These are phyloP conservation scores for Sarocladium oryzae DNA, from an alignment of 2,329 filamentous ascomycete genomes.

Conservation along the genomic window DNA sequence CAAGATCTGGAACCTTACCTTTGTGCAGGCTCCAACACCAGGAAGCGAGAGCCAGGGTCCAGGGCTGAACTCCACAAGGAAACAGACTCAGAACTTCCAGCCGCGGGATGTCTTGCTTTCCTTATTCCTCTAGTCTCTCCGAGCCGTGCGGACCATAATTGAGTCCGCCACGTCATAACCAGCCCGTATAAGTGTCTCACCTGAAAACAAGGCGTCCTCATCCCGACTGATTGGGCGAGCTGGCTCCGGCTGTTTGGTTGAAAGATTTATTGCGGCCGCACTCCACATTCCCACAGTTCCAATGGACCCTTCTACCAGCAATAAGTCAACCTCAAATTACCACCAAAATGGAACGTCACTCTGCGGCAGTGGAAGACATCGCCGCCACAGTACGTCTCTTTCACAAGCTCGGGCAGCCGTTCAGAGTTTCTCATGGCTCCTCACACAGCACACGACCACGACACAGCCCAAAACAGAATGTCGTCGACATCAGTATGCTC, in stretches of 20 bases:
- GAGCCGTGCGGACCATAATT: not conserved
- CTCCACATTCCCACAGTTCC: too few species aligned
- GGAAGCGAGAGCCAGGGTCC: too few species aligned
- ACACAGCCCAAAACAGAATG: conserved; percentile 17
- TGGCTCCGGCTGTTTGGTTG: not conserved
- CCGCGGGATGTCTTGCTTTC: not conserved
- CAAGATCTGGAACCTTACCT: too few species aligned
- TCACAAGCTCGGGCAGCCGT: conserved; percentile 43
- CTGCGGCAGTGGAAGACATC: conserved; percentile 35
- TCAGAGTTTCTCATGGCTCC: conserved; percentile 65
- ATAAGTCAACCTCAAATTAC: too few species aligned
- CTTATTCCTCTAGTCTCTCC: not conserved
- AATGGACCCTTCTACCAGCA: too few species aligned
- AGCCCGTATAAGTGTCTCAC: not conserved
- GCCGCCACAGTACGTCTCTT: conserved; percentile 35
- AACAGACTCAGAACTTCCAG: too few species aligned
- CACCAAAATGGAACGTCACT: conserved; percentile 46
- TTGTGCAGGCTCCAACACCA: too few species aligned
- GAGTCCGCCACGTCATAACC: not conserved
- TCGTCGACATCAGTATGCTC: conserved; percentile 18
- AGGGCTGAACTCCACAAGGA: too few species aligned
- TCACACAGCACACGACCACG: conserved; percentile 63
- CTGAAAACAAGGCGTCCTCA: not conserved
- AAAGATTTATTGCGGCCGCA: not conserved
- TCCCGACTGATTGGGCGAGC: too few species aligned